Conservation (phyloP, 805 yeast genomes). For the Wickerhamiella azymoides region DNA sequence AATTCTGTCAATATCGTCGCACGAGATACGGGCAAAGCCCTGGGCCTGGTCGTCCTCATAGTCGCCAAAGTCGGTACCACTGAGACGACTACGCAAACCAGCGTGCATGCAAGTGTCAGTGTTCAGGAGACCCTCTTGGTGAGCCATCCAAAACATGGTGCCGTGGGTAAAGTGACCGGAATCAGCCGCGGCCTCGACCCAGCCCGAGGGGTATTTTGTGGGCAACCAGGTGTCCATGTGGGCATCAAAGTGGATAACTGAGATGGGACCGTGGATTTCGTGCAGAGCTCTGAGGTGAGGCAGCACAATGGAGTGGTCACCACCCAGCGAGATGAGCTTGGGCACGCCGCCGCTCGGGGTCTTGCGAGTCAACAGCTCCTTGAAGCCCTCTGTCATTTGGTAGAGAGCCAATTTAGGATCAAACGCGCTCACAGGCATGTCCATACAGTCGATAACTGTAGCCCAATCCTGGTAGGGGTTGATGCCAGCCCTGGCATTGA, state of each 20-base stretch:
- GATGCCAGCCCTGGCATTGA: slow-evolving; percentile 49
- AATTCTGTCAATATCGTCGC: slow-evolving; percentile 59
- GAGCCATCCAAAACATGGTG: slow-evolving; percentile 74
- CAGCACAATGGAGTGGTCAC: slow-evolving; percentile 65
- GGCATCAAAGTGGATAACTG: slow-evolving; percentile 73
- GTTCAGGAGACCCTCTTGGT: slow-evolving; percentile 48
- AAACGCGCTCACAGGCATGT: slow-evolving; percentile 54
- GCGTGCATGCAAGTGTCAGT: slow-evolving; percentile 52
- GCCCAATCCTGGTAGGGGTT: slow-evolving; percentile 47
- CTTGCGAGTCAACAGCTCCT: slow-evolving; percentile 34
- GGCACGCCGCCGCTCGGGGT: slow-evolving; percentile 32
- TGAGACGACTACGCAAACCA: slow-evolving; percentile 60
- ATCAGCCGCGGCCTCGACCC: slow-evolving; percentile 33
- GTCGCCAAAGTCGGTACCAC: slow-evolving; percentile 46
- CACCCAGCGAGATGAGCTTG: slow-evolving; percentile 59
- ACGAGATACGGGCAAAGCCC: slow-evolving; percentile 53
- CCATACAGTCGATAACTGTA: slow-evolving; percentile 50
- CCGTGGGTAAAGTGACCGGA: slow-evolving; percentile 63
- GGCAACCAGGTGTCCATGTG: slow-evolving; percentile 83
- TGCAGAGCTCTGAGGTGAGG: slow-evolving; percentile 58
- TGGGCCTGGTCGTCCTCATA: slow-evolving; percentile 52
- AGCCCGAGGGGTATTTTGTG: slow-evolving; percentile 62
- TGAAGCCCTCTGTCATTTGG: slow-evolving; percentile 46
- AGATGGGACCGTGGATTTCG: slow-evolving; percentile 48
- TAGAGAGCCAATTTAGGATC: slow-evolving; percentile 49